phyloP scores from a whole-genome alignment of 1,284 basidiomycete genomes.

The Puccinia triticina region DNA sequence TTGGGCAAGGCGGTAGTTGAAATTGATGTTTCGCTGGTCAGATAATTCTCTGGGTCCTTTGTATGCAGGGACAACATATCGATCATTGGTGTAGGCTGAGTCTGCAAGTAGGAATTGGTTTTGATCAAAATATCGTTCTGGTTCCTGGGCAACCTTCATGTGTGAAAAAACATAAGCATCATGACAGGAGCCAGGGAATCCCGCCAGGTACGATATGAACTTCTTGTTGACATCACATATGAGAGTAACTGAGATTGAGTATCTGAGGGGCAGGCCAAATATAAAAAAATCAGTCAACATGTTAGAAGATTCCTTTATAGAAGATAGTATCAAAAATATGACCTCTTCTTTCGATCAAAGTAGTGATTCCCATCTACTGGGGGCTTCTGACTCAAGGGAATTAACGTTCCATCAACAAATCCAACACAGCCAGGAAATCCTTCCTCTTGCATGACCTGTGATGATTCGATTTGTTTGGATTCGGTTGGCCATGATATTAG shows the following conservation, averaged over 20 bases:
- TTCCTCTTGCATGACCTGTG: background rate
- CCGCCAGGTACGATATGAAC: background rate
- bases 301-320: too few species aligned
- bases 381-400: background rate
- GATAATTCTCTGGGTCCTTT: too few species aligned
- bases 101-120: conserved; percentile 16
- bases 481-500: too few species aligned
- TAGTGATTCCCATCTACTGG: background rate
- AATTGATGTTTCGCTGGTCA: too few species aligned
- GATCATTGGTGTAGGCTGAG: conserved; percentile 7
- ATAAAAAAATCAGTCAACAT: background rate
- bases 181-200: conserved; percentile 8
- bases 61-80: background rate
- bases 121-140: conserved; percentile 13
- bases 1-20: conserved; percentile 18
- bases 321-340: background rate
- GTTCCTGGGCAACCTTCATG: conserved; percentile 11
- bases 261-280: background rate
- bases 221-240: conserved; percentile 22
- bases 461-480: background rate
- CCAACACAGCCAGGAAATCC: too few species aligned
- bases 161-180: conserved; percentile 1
- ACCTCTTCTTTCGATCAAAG: background rate
- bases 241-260: background rate
- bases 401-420: background rate